Evolutionary conservation across 1,284 basidiomycete genomes (phyloP).

Genomic region (Paramarasmius palmivorus): DNA sequence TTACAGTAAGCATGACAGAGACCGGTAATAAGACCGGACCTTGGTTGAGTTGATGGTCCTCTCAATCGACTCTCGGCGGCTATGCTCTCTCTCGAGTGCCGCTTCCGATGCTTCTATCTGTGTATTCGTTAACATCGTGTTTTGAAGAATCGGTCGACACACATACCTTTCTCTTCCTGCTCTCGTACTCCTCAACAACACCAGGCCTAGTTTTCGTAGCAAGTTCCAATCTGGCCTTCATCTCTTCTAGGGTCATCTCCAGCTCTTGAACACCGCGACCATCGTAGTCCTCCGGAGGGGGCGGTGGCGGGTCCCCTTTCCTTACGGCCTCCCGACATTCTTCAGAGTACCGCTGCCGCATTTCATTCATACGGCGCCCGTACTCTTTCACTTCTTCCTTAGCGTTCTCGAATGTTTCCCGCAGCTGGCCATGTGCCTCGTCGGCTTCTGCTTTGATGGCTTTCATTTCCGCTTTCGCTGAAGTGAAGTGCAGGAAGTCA

Average conservation of each 20-base stretch:
- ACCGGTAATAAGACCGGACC: conserved; percentile 37
- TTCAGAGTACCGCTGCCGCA: too few relatives aligned
- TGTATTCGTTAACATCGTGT: too few relatives aligned
- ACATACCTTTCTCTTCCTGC: conserved; percentile 67
- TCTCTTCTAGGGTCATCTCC: conserved; percentile 58
- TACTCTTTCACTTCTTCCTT: too few relatives aligned
- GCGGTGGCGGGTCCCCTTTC: conserved; percentile 29
- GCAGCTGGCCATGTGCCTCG: too few relatives aligned
- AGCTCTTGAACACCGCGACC: conserved; percentile 54
- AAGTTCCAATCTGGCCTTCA: conserved; percentile 69
- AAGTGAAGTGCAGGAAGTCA: too few relatives aligned
- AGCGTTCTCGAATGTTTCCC: too few relatives aligned
- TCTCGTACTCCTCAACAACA: conserved; percentile 80
- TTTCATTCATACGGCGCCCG: too few relatives aligned
- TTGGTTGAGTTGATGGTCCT: conserved; percentile 64
- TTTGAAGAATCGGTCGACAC: too few relatives aligned
- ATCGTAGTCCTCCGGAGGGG: conserved; percentile 38
- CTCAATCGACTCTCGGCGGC: conserved; percentile 51
- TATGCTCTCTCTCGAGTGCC: conserved; percentile 55
- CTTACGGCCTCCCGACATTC: conserved; percentile 39
- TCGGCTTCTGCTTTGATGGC: conserved; percentile 57
- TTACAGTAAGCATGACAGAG: too few relatives aligned
- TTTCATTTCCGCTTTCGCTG: too few relatives aligned
- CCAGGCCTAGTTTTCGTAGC: conserved; percentile 74
- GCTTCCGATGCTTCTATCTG: conserved; percentile 68